Conservation (phyloP, 257 asterid species). For the Leptodermis oblonga region DNA sequence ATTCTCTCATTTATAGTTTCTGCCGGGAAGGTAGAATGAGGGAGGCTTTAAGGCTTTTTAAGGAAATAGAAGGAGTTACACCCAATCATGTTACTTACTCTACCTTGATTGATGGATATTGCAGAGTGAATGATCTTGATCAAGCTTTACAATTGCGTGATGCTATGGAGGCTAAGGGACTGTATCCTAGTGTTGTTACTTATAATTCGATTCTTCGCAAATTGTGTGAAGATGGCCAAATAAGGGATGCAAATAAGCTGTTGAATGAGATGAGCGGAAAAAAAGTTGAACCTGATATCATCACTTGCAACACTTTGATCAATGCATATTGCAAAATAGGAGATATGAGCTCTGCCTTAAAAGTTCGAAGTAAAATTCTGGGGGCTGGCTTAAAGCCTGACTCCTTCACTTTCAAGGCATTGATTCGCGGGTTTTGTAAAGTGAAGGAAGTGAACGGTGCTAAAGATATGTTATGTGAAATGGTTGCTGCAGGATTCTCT, state of each 20-base stretch:
- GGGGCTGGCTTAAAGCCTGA: conserved; percentile 74
- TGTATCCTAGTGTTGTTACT: conserved; percentile 67
- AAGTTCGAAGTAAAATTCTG: conserved; percentile 60
- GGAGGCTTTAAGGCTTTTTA: conserved; percentile 71
- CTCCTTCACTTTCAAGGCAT: conserved; percentile 73
- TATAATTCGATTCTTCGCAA: conserved; percentile 77
- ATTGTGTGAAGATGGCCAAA: conserved; percentile 70
- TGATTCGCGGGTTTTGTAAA: conserved; percentile 76
- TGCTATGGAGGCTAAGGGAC: conserved; percentile 60
- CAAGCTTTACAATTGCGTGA: conserved; percentile 55
- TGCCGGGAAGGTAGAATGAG: conserved; percentile 88
- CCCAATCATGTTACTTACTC: conserved; percentile 78
- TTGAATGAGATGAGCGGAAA: conserved; percentile 63
- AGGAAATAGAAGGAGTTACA: conserved; percentile 53
- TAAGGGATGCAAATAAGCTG: conserved; percentile 61
- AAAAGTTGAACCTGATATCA: conserved; percentile 58
- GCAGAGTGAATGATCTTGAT: conserved; percentile 55
- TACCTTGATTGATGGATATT: conserved; percentile 82
- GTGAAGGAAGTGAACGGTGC: conserved; percentile 47
- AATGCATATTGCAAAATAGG: conserved; percentile 86
- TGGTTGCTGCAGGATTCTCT: conserved; percentile 57
- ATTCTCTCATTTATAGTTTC: conserved; percentile 71
- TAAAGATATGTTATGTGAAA: conserved; percentile 50
- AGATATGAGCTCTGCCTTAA: conserved; percentile 70
- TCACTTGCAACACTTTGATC: conserved; percentile 85